phyloP scores from a whole-genome alignment of 2,329 filamentous ascomycete species.

The Fusarium sp. region DNA sequence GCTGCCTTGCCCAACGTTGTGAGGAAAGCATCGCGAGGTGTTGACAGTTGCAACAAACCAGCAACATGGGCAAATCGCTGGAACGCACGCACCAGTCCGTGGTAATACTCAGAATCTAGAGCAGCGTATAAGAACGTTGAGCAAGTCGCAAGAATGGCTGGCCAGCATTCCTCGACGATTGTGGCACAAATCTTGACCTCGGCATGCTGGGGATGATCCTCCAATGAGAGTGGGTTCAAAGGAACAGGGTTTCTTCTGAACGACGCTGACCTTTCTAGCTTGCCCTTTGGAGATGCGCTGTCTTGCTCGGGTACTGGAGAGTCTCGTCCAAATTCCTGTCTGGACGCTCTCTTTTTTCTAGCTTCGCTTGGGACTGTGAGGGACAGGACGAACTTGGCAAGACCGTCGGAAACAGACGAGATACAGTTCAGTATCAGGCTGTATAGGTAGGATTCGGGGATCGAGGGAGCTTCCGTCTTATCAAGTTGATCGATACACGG shows the following conservation, averaged over 20 bases:
- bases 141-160: constrained; percentile 91
- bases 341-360: constrained; percentile 61
- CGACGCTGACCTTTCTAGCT: constrained; percentile 70
- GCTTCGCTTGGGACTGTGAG: constrained; percentile 83
- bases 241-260: constrained; percentile 82
- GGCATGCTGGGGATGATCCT: constrained; percentile 75
- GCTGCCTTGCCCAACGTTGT: constrained; percentile 94
- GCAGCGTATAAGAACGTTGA: constrained; percentile 95
- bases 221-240: constrained; percentile 82
- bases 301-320: constrained; percentile 55
- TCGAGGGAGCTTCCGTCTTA: constrained; percentile 82
- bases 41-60: constrained; percentile 83
- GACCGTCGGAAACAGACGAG: constrained; percentile 87
- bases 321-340: constrained; percentile 57
- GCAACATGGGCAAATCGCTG: constrained; percentile 96
- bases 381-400: constrained; percentile 93
- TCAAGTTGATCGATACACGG: constrained; percentile 95
- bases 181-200: constrained; percentile 82
- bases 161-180: constrained; percentile 94
- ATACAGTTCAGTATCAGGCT: constrained; percentile 89
- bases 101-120: constrained; percentile 93
- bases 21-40: constrained; percentile 91
- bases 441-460: constrained; percentile 95
- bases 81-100: constrained; percentile 89
- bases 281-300: constrained; percentile 47